phyloP scores from a whole-genome alignment of 495 filamentous ascomycete genomes.

The Copromyces sp. region DNA sequence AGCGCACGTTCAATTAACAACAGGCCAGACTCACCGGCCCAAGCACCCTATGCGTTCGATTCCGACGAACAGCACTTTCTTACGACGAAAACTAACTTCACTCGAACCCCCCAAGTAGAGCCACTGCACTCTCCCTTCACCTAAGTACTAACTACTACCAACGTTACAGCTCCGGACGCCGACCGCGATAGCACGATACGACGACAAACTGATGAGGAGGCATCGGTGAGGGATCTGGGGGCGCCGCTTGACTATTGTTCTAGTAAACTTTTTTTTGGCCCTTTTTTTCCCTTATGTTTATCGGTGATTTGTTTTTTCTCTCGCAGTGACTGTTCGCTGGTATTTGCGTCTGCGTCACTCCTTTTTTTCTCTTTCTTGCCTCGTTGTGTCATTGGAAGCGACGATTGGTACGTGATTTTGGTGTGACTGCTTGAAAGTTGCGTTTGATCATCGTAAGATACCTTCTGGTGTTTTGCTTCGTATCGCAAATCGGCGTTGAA shows the following conservation, averaged over 20 bases:
- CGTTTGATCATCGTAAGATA: neutral
- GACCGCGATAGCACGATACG: neutral
- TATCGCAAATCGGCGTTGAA: neutral
- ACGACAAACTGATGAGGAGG: neutral
- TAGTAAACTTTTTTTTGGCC: neutral
- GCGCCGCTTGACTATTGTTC: neutral
- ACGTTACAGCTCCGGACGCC: neutral
- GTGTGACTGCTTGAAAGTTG: neutral
- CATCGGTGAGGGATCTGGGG: neutral
- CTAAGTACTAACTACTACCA: neutral
- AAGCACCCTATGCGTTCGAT: neutral
- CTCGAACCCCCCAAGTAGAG: no score
- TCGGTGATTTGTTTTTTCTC: neutral
- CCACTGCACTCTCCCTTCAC: neutral
- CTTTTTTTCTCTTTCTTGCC: neutral
- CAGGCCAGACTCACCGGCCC: neutral
- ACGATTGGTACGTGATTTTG: neutral
- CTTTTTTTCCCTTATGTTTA: neutral
- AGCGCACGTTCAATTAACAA: neutral
- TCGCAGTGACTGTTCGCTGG: neutral
- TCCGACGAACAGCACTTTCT: neutral
- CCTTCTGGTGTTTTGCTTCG: neutral
- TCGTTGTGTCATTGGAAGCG: neutral
- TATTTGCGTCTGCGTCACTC: neutral
- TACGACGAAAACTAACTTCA: neutral